Base-by-base conservation (phyloP, 139 green algal species). In the Diplosphaera chodatii region DNA sequence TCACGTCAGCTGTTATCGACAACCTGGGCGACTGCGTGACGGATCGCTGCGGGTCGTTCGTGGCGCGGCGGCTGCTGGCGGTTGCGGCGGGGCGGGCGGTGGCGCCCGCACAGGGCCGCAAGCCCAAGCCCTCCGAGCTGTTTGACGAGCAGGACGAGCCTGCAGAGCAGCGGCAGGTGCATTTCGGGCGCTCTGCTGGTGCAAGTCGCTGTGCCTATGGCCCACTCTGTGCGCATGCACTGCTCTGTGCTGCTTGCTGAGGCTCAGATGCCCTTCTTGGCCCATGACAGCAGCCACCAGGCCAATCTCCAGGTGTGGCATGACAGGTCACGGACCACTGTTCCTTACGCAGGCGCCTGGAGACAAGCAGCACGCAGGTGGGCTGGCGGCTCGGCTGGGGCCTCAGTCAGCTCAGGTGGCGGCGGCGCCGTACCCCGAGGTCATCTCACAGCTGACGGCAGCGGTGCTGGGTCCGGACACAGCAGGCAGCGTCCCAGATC, bases 51-150 rank as follows among this genome's bases (percentile, higher is more conserved):
- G 86, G 78, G 22, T 87, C 82, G 16, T 84, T 89, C 70, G 87
- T 90, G 41, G 84, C 80, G 4, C 78, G 89, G 1, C 77, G 82
- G 18, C 75, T 93, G 77, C 77, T 92, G 70, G 83, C 79, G 71
- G 73, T 90, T 37, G 63, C 86, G 33, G 74, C 71, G 1, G 86
- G 88, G 1, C 71, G 73, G 40, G 72, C 90, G 63, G 85, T 92
- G 32, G 64, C 84, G 40, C 82, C 86, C 8, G 56, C 76, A 0
- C 31, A 68, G 0, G 37, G n/a, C 68, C 65, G 48, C 80, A 70
- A 33, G 6, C 63, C 8, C n/a, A 65, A 10, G 81, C 37, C 37
- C 37, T 70, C 63, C 64, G 28, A 64, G 80, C 30, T 63, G 64
- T 64, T 31, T 29, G 72, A 20, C 72, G 65, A 55, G 62, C 40